Base-by-base conservation (phyloP, 768 basidiomycete genomes). In the Piloderma croceum region DNA sequence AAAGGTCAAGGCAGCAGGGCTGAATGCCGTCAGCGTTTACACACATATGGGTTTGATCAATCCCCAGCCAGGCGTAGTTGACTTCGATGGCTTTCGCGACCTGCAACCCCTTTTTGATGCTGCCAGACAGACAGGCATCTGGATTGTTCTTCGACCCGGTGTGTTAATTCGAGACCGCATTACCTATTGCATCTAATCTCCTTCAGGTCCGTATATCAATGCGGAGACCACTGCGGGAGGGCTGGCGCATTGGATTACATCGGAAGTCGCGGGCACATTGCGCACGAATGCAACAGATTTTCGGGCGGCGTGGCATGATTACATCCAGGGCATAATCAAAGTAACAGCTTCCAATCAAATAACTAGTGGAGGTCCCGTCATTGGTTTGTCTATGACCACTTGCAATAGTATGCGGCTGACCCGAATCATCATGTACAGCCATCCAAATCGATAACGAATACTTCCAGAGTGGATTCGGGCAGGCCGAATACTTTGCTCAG, bases 171-270 rank as follows among this genome's bases (percentile, higher is more conserved):
- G 4, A 9, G 10, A 9, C 27, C 10, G 27, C 15, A 9, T 9
- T 9, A 9, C 9, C 9, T 15, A 29, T 9, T 29, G 27, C 9
- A 9, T 9, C 10, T 29, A 9, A 29, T 15, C 9, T 29, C 15
- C 10, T 29, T 9, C 27, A 29, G 27, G 27, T 29, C 27, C 27
- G 65, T 76, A 87, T 50, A 87, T 88, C 63, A 88, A 88, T 48
- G 84, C 83, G 4, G 86, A 89, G 56, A 86, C 83, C 0, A 79
- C 81, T 10, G 88, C 83, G 1, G 87, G 87, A 19, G 87, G 87
- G 7, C 68, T 79, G 42, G 65, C 76, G 1, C 72, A 73, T 40
- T 89, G 87, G 87, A 68, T 75, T 9, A 88, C 86, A 2, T 71
- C 75, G 10, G 70, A 78, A 50, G 76, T 84, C 12, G 71, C 77